Conservation (phyloP, 352 stramenopile species). For the Saprolegnia parasitica region DNA sequence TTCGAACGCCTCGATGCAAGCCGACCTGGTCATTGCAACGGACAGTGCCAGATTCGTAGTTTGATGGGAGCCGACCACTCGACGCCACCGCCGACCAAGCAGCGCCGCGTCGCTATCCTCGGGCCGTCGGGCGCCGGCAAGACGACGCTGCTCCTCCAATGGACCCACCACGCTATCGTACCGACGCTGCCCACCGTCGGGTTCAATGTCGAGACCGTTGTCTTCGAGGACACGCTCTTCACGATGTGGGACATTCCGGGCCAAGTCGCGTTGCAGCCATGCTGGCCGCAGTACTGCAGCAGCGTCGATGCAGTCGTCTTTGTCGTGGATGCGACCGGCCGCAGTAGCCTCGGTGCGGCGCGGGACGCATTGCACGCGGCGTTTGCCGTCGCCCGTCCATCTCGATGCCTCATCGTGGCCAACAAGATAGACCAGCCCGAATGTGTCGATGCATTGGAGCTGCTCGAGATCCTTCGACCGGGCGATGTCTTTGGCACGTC, state of each 20-base stretch:
- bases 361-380: neutral
- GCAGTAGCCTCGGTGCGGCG: neutral
- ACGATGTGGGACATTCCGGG: slow-evolving; percentile 29
- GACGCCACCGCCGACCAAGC: too few relatives aligned
- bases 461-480: neutral
- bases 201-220: slow-evolving; percentile 40
- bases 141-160: slow-evolving; percentile 26
- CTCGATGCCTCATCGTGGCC: too few relatives aligned
- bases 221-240: slow-evolving; percentile 34
- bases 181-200: slow-evolving; percentile 37
- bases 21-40: too few relatives aligned
- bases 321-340: slow-evolving; percentile 22
- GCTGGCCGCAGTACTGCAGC: neutral
- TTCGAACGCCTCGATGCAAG: too few relatives aligned
- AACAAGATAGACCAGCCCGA: too few relatives aligned
- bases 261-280: neutral
- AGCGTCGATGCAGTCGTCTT: slow-evolving; percentile 29
- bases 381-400: too few relatives aligned
- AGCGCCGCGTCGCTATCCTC: slow-evolving; percentile 11
- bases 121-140: slow-evolving; percentile 24
- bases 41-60: too few relatives aligned
- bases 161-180: slow-evolving; percentile 8
- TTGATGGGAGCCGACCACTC: too few relatives aligned
- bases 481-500: slow-evolving; percentile 1
- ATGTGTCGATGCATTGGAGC: too few relatives aligned